A percentile compares a stretch with the other conserved stretches of the same genome.
Evolutionary conservation across 306 rosid species (phyloP).

Genomic region (Malus sieversii): DNA sequence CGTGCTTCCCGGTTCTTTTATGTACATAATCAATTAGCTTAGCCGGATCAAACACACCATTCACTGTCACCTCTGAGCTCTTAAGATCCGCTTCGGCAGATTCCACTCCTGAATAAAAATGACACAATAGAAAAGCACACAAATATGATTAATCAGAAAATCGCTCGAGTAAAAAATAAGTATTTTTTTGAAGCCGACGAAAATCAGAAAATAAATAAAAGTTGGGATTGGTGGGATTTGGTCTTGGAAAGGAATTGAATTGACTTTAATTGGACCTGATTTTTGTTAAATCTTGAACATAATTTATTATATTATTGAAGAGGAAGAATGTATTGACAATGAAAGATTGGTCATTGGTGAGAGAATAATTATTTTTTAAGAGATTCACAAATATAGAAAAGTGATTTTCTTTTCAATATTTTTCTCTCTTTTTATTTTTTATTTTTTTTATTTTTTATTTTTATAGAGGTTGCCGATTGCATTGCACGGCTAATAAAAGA

Average conservation of each 20-base stretch:
- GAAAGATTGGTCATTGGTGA: conserved; percentile 4
- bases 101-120: conserved; percentile 54
- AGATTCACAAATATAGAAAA: conserved; percentile 7
- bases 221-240: conserved; percentile 10
- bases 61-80: conserved; percentile 67
- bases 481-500: not conserved
- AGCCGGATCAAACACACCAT: conserved; percentile 57
- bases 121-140: not conserved
- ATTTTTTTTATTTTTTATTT: too few relatives aligned
- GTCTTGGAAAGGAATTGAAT: not conserved
- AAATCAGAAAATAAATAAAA: not conserved
- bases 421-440: not conserved
- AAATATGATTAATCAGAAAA: not conserved
- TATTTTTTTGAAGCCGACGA: too few relatives aligned
- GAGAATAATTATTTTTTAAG: conserved; percentile 12
- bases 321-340: conserved; percentile 21
- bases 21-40: conserved; percentile 54
- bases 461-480: not conserved
- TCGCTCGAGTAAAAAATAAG: not conserved
- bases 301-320: conserved; percentile 10
- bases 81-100: conserved; percentile 79
- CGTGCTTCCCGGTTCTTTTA: conserved; percentile 74
- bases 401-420: not conserved
- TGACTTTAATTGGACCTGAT: conserved; percentile 19
- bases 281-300: not conserved